Evolutionary conservation across 1,139 yeast species (phyloP).

Genomic region (Yamadazyma diddensiae): DNA sequence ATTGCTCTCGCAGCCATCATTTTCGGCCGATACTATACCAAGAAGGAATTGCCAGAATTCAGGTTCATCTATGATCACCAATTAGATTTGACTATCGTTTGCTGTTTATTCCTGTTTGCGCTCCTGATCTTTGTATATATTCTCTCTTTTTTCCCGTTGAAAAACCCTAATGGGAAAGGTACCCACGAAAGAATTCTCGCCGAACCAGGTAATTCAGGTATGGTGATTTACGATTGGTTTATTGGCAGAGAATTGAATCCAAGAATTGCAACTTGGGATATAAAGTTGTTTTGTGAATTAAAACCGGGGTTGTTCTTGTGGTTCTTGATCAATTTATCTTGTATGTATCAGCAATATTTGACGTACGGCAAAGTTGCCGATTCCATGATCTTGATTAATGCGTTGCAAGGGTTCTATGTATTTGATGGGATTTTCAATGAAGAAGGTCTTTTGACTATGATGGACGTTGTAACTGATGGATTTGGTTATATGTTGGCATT

Average conservation of each 20-base stretch:
- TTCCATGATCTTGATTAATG: conserved; percentile 66
- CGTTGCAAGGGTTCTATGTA: conserved; percentile 77
- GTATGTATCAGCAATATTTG: conserved; percentile 78
- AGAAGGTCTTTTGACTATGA: conserved; percentile 86
- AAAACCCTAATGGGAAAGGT: conserved; percentile 47
- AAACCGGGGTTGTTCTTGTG: conserved; percentile 93
- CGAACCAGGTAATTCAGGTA: conserved; percentile 82
- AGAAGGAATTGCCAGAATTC: conserved; percentile 62
- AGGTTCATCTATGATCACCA: conserved; percentile 70
- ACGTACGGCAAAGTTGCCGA: conserved; percentile 60
- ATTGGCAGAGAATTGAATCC: conserved; percentile 97
- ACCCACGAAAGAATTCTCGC: conserved; percentile 74
- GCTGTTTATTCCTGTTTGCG: conserved; percentile 60
- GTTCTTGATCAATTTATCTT: conserved; percentile 74
- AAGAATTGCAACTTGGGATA: conserved; percentile 78
- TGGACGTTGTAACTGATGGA: conserved; percentile 94
- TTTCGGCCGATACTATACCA: conserved; percentile 41
- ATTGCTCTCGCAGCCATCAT: conserved; percentile 46
- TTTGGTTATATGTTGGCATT: conserved; percentile 94
- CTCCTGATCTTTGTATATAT: conserved; percentile 67
- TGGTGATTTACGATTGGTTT: conserved; percentile 83
- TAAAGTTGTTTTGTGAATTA: conserved; percentile 88
- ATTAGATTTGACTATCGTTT: conserved; percentile 59
- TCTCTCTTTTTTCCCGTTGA: conserved; percentile 61
- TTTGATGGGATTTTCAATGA: conserved; percentile 92